These are phyloP conservation scores for Phylloporus scabripes DNA, from an alignment of 768 basidiomycete species.

Conservation along the genomic window DNA sequence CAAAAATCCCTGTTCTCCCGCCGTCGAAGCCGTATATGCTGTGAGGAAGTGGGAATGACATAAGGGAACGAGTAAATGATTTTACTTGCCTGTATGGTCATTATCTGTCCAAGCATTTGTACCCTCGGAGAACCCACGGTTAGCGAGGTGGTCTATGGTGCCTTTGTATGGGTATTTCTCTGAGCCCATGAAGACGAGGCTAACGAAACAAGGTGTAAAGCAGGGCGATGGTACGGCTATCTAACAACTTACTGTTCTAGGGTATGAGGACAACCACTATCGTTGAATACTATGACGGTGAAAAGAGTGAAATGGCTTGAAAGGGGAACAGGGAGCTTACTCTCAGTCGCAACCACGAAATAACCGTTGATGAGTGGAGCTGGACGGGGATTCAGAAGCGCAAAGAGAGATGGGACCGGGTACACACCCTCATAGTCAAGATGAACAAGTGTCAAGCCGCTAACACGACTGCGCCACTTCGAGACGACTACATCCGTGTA, in stretches of 20 bases:
- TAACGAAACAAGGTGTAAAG: conserved; percentile 25
- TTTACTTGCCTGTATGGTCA: conserved; percentile 58
- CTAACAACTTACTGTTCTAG: conserved; percentile 74
- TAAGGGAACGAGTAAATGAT: not conserved
- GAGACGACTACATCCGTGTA: conserved; percentile 76
- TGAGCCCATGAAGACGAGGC: conserved; percentile 92
- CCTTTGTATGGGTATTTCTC: conserved; percentile 96
- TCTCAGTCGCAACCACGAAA: conserved; percentile 87
- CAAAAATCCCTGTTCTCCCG: conserved; percentile 88
- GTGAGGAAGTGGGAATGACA: not conserved
- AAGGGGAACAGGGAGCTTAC: conserved; percentile 36
- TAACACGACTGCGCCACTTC: conserved; percentile 83
- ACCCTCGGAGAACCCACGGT: conserved; percentile 86
- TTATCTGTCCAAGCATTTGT: conserved; percentile 98
- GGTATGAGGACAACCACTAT: conserved; percentile 93
- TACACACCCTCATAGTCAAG: conserved; percentile 79
- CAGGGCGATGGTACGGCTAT: not conserved
- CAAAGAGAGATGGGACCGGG: conserved; percentile 1
- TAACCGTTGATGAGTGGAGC: conserved; percentile 89
- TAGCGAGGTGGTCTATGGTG: conserved; percentile 90
- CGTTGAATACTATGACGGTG: conserved; percentile 70
- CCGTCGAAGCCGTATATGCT: conserved; percentile 93
- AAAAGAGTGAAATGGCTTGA: not conserved
- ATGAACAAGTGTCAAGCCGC: conserved; percentile 87
- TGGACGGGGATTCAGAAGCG: conserved; percentile 29